A percentile compares a stretch with the other conserved stretches of the same genome.
phyloP scores from a whole-genome alignment of 495 filamentous ascomycete genomes.

The Penicillium paxilli region DNA sequence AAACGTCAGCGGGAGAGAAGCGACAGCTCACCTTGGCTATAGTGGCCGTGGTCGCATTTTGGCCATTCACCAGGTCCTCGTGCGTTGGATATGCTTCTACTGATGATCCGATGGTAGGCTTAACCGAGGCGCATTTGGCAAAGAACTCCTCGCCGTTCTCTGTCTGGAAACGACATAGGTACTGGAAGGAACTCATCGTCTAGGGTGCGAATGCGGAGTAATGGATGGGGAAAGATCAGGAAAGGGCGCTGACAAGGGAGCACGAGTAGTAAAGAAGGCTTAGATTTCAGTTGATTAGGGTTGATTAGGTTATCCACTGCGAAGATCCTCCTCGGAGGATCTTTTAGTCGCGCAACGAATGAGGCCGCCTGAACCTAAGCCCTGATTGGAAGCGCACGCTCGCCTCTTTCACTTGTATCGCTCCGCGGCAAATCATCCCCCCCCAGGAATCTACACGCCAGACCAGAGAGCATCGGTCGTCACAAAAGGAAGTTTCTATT shows the following conservation, averaged over 20 bases:
- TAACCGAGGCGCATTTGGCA: not conserved
- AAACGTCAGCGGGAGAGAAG: not conserved
- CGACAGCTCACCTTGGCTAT: conserved; percentile 24
- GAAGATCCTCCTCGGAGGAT: not conserved
- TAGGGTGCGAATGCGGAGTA: not conserved
- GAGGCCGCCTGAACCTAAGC: not conserved
- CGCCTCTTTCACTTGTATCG: not conserved
- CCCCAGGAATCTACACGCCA: not conserved
- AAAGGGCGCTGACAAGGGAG: not conserved
- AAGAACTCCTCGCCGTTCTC: not conserved
- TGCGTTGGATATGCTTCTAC: conserved; percentile 12
- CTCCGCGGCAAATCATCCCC: not conserved
- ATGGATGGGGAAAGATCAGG: not conserved
- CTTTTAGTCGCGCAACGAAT: not conserved
- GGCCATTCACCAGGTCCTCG: conserved; percentile 11
- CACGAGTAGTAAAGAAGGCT: not conserved
- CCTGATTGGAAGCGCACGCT: too few relatives aligned
- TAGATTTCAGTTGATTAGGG: not conserved
- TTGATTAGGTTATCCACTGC: not conserved
- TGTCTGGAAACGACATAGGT: conserved; percentile 1
- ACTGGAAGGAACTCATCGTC: not conserved
- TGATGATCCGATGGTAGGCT: conserved; percentile 3
- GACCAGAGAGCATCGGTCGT: not conserved
- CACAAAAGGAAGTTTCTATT: not conserved
- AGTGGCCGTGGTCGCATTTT: conserved; percentile 12